A percentile compares a stretch with the other conserved stretches of the same genome.
phyloP scores from a whole-genome alignment of 129 eudicot species.

The Escallonia rubra region DNA sequence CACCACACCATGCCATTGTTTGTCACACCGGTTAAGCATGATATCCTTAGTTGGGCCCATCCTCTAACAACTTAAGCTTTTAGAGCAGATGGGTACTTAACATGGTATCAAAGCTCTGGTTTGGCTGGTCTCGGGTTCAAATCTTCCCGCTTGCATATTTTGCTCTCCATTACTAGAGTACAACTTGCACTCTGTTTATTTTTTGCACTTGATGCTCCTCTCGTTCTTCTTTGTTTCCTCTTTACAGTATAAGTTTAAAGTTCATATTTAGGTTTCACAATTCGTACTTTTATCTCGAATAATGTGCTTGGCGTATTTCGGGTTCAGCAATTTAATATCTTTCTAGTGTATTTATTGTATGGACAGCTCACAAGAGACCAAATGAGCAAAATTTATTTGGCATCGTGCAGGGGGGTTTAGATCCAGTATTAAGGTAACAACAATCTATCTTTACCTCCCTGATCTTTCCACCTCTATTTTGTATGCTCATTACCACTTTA shows the following conservation, averaged over 20 bases:
- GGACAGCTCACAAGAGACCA: conserved; percentile 90
- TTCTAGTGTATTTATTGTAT: conserved; percentile 9
- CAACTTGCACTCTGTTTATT: too few relatives aligned
- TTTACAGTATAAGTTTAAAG: neutral
- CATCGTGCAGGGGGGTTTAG: conserved; percentile 93
- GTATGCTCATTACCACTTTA: neutral
- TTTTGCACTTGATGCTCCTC: too few relatives aligned
- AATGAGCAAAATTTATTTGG: conserved; percentile 89
- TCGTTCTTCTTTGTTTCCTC: neutral
- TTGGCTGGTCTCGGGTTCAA: too few relatives aligned
- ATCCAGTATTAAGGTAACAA: conserved; percentile 69
- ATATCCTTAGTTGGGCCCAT: too few relatives aligned
- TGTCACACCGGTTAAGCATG: too few relatives aligned
- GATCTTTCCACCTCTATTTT: neutral
- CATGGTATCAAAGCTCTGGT: too few relatives aligned
- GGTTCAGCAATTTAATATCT: neutral
- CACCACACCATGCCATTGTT: too few relatives aligned
- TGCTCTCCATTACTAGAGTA: too few relatives aligned
- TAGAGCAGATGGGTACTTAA: too few relatives aligned
- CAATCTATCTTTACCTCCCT: neutral
- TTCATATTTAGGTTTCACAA: neutral
- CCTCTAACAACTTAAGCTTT: too few relatives aligned
- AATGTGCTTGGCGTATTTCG: too few relatives aligned
- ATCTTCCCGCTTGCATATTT: too few relatives aligned
- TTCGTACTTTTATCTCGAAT: neutral